phyloP scores from a whole-genome alignment of 2,329 filamentous ascomycete genomes.

The Geosmithia flava region DNA sequence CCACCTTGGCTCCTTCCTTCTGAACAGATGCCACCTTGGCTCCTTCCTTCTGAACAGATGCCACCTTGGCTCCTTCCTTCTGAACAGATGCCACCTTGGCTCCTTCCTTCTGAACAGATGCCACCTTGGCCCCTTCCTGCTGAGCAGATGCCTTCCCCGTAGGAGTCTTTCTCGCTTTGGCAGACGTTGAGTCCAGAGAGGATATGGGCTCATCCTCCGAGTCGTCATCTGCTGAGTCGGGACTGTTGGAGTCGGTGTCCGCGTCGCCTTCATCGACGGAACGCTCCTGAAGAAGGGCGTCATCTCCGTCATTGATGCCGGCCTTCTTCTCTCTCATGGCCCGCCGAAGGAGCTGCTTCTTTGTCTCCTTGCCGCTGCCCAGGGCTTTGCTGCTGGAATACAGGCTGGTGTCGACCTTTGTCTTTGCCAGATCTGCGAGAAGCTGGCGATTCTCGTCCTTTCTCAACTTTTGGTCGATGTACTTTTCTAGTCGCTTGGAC shows the following conservation, averaged over 20 bases:
- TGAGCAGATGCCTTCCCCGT: neutral
- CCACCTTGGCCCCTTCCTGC: neutral
- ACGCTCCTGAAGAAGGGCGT: neutral
- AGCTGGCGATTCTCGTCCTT: slow-evolving; percentile 86
- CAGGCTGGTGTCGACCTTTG: slow-evolving; percentile 70
- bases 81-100: neutral
- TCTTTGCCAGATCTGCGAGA: slow-evolving; percentile 67
- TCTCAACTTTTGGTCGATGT: slow-evolving; percentile 78
- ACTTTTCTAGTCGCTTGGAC: slow-evolving; percentile 55
- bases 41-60: neutral
- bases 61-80: neutral
- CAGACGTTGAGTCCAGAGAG: too few species aligned
- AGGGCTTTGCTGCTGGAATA: slow-evolving; percentile 69
- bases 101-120: neutral
- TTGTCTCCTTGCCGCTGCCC: slow-evolving; percentile 60
- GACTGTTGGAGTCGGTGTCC: slow-evolving; percentile 1
- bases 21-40: neutral
- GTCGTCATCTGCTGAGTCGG: neutral
- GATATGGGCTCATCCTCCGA: slow-evolving; percentile 2
- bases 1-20: neutral
- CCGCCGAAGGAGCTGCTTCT: slow-evolving; percentile 53
- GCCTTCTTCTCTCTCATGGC: slow-evolving; percentile 53
- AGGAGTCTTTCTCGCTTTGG: too few species aligned
- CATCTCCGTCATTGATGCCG: slow-evolving; percentile 34
- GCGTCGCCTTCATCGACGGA: slow-evolving; percentile 6